Conservation (phyloP, 1,284 basidiomycete species). For the Vanrija pseudolonga region DNA sequence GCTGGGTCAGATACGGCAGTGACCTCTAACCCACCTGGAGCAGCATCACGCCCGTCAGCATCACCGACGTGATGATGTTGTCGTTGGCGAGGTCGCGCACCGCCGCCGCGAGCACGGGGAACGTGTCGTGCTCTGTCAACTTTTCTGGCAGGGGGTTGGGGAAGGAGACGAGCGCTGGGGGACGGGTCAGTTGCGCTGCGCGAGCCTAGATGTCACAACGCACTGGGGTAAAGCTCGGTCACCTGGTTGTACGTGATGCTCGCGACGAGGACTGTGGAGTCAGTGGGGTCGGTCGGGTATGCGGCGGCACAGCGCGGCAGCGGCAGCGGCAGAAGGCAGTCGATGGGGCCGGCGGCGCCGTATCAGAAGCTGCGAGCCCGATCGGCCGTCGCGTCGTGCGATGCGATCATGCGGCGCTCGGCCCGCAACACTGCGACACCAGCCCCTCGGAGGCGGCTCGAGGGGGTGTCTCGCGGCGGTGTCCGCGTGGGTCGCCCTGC, state of each 20-base stretch:
- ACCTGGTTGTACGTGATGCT: constrained; percentile 43
- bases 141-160: constrained; percentile 30
- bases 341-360: not conserved
- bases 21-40: constrained; percentile 33
- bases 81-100: constrained; percentile 44
- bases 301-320: not conserved
- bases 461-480: too few species aligned
- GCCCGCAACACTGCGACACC: not conserved
- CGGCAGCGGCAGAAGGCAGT: too few species aligned
- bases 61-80: constrained; percentile 46
- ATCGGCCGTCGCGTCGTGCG: too few species aligned
- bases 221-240: constrained; percentile 39
- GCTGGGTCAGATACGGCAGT: not conserved
- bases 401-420: too few species aligned
- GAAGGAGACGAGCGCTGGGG: constrained; percentile 32
- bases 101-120: constrained; percentile 30
- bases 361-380: not conserved
- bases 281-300: not conserved
- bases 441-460: not conserved
- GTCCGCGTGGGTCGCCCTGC: too few species aligned
- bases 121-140: constrained; percentile 29
- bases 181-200: constrained; percentile 1
- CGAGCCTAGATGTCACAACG: constrained; percentile 7
- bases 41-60: constrained; percentile 47
- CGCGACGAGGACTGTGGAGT: constrained; percentile 33